Conservation (phyloP, 2,329 filamentous ascomycete species). For the Graphium sp. region DNA sequence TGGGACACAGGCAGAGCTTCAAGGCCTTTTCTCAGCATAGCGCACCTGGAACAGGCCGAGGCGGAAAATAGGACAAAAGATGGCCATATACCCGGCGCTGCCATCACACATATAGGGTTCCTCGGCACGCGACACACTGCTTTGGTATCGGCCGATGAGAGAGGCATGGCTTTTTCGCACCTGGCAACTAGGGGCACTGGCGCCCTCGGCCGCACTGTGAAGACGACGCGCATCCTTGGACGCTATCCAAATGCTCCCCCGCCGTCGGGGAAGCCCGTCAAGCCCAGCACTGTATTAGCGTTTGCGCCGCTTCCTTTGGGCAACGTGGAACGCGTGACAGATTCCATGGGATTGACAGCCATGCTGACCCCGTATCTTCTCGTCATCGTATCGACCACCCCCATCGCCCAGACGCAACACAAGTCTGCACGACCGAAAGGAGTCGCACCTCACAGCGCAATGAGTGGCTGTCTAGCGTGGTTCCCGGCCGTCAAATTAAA, state of each 20-base stretch:
- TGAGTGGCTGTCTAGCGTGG: slow-evolving; percentile 92
- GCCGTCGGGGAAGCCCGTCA: slow-evolving; percentile 50
- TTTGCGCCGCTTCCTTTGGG: slow-evolving; percentile 83
- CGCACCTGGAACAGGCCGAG: slow-evolving; percentile 52
- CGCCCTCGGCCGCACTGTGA: slow-evolving; percentile 68
- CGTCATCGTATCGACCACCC: slow-evolving; percentile 94
- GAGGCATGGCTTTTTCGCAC: slow-evolving; percentile 96
- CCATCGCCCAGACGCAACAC: slow-evolving; percentile 88
- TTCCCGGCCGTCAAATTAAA: slow-evolving; percentile 93
- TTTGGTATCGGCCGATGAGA: slow-evolving; percentile 83
- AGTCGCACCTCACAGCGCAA: slow-evolving; percentile 70
- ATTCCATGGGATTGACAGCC: slow-evolving; percentile 78
- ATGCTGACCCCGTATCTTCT: slow-evolving; percentile 91
- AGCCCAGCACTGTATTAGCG: slow-evolving; percentile 86
- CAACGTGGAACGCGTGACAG: slow-evolving; percentile 81
- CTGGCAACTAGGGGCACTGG: slow-evolving; percentile 84
- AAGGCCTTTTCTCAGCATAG: slow-evolving; percentile 75
- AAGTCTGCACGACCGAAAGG: slow-evolving; percentile 87
- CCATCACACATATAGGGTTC: slow-evolving; percentile 85
- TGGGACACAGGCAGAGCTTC: slow-evolving; percentile 82
- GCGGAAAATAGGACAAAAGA: slow-evolving; percentile 52
- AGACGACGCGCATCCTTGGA: slow-evolving; percentile 78
- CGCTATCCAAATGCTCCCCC: slow-evolving; percentile 63
- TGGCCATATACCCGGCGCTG: slow-evolving; percentile 63
- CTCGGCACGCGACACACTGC: slow-evolving; percentile 87